These are phyloP conservation scores for Eutrema japonicum DNA, from an alignment of 345 rosid genomes.

Conservation along the genomic window DNA sequence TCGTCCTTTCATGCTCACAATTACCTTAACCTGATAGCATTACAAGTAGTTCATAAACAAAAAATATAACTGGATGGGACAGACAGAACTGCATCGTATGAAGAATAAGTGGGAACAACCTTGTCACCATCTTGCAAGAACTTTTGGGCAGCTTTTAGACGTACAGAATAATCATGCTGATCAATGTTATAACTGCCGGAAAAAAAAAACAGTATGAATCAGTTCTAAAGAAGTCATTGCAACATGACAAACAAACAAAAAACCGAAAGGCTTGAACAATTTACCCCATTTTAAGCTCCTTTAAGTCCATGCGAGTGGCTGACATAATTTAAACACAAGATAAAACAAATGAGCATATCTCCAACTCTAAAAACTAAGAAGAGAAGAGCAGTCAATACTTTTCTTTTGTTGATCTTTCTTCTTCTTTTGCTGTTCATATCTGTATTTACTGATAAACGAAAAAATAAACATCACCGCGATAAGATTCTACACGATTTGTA, in stretches of 20 bases:
- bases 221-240: background rate
- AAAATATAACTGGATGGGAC: background rate
- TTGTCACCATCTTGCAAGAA: slow-evolving; percentile 93
- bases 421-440: slow-evolving; percentile 85
- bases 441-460: slow-evolving; percentile 62
- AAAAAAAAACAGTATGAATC: slow-evolving; percentile 5
- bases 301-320: slow-evolving; percentile 81
- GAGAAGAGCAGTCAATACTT: slow-evolving; percentile 58
- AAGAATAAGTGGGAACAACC: slow-evolving; percentile 51
- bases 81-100: background rate
- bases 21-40: slow-evolving; percentile 79
- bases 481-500: background rate
- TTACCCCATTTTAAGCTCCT: slow-evolving; percentile 96
- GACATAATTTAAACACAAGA: slow-evolving; percentile 35
- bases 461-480: background rate
- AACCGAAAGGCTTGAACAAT: background rate
- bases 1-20: slow-evolving; percentile 90
- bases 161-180: slow-evolving; percentile 89
- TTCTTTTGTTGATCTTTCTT: slow-evolving; percentile 84
- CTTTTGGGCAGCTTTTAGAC: slow-evolving; percentile 80
- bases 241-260: slow-evolving; percentile 7
- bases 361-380: slow-evolving; percentile 35
- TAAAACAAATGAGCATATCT: slow-evolving; percentile 1
- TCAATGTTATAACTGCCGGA: slow-evolving; percentile 80
- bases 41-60: slow-evolving; percentile 24